Evolutionary conservation across 1,284 basidiomycete genomes (phyloP).

Genomic region (Ceratobasidium papillatum): DNA sequence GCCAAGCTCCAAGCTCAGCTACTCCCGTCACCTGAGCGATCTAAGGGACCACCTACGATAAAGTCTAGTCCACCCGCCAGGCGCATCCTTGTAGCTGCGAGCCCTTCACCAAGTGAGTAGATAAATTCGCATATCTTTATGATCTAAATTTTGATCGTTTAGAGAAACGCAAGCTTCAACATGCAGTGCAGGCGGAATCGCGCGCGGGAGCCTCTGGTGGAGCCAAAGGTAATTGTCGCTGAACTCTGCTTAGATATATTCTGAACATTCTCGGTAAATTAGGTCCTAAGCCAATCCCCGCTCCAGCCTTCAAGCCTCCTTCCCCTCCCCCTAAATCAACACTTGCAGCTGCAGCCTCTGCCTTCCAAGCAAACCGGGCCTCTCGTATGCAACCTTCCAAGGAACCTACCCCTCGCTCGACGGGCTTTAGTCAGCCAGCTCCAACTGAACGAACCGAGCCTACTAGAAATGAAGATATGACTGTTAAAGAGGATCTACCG

Average conservation of each 20-base stretch:
- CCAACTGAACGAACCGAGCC: constrained; percentile 6
- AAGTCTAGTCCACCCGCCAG: neutral
- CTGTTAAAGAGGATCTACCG: constrained; percentile 75
- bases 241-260: neutral
- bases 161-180: constrained; percentile 38
- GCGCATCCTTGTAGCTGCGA: constrained; percentile 39
- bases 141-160: neutral
- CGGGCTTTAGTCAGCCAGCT: constrained; percentile 47
- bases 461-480: constrained; percentile 70
- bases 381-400: constrained; percentile 2
- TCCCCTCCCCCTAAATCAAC: constrained; percentile 31
- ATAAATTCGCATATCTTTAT: too few species aligned
- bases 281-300: constrained; percentile 26
- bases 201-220: neutral
- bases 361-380: constrained; percentile 26
- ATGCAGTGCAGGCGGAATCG: neutral
- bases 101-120: constrained; percentile 41
- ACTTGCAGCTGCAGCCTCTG: constrained; percentile 21
- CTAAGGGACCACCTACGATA: neutral
- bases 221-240: neutral
- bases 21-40: constrained; percentile 6
- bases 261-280: neutral
- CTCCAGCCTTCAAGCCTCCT: constrained; percentile 33
- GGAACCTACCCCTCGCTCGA: constrained; percentile 44
- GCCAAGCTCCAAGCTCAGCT: constrained; percentile 28